Evolutionary conservation across 2,329 filamentous ascomycete species (phyloP).

Genomic region (Colletotrichum sp.): DNA sequence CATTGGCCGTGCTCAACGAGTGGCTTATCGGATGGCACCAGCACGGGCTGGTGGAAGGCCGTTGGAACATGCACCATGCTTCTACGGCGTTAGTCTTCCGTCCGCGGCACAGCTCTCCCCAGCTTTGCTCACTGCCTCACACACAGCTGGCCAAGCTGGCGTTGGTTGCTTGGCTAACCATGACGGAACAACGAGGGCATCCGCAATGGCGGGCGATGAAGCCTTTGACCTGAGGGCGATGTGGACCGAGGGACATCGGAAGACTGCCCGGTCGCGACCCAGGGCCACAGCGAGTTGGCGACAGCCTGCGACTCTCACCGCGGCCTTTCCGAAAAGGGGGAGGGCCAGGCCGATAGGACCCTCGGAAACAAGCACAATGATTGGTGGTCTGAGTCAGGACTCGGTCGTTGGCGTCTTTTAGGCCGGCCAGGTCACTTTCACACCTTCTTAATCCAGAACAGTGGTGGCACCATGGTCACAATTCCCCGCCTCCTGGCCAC

Average conservation of each 20-base stretch:
- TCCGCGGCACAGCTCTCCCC: not conserved
- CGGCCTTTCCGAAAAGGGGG: conserved; percentile 20
- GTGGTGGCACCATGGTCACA: conserved; percentile 19
- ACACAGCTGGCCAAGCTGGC: not conserved
- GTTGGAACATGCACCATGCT: conserved; percentile 23
- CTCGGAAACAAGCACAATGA: not conserved
- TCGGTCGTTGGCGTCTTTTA: conserved; percentile 19
- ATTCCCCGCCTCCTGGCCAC: conserved; percentile 20
- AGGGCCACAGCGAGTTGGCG: not conserved
- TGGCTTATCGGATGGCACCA: conserved; percentile 20
- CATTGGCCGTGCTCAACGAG: conserved; percentile 6
- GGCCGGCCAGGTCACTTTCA: conserved; percentile 4
- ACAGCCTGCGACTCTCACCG: conserved; percentile 4
- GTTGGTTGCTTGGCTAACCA: conserved; percentile 17
- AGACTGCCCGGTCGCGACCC: not conserved
- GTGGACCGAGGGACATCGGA: conserved; percentile 1
- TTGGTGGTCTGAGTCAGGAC: conserved; percentile 23
- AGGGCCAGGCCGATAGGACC: conserved; percentile 16
- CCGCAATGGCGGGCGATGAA: not conserved
- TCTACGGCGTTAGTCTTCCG: conserved; percentile 14
- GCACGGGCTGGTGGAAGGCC: conserved; percentile 18
- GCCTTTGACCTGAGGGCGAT: not conserved
- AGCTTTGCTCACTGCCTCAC: not conserved
- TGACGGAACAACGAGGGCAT: not conserved
- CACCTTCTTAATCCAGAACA: conserved; percentile 24